These are phyloP conservation scores for Coriaria nepalensis DNA, from an alignment of 306 rosid species.

Conservation along the genomic window DNA sequence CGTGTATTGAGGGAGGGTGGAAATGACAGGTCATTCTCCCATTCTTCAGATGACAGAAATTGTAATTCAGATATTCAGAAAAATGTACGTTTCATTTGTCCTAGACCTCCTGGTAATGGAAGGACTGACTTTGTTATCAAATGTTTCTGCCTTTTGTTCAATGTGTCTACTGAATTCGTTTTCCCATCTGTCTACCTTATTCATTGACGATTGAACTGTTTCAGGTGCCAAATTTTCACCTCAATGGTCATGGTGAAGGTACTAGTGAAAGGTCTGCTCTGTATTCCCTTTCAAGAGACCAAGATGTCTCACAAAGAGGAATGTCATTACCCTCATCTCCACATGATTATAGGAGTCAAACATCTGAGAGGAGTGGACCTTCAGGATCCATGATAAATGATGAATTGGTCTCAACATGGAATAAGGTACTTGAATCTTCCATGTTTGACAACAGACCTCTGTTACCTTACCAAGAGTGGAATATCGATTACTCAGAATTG, in stretches of 20 bases:
- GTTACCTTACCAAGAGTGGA: conserved; percentile 81
- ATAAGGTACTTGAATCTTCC: conserved; percentile 66
- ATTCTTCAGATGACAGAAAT: conserved; percentile 17
- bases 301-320: conserved; percentile 64
- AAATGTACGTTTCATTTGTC: conserved; percentile 27
- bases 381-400: conserved; percentile 35
- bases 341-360: conserved; percentile 59
- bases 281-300: conserved; percentile 26
- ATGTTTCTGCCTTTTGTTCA: no score
- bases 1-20: conserved; percentile 61
- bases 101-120: background rate
- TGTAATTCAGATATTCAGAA: conserved; percentile 24
- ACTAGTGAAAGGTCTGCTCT: conserved; percentile 19
- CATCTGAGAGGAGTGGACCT: conserved; percentile 46
- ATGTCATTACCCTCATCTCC: conserved; percentile 90
- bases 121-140: no score
- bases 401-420: conserved; percentile 70
- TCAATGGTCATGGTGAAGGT: conserved; percentile 24
- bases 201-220: no score
- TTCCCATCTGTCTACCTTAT: no score
- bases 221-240: conserved; percentile 13
- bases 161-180: no score
- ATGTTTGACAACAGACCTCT: conserved; percentile 61
- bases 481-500: conserved; percentile 79
- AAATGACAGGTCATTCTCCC: conserved; percentile 19